Conservation (phyloP, 2,329 filamentous ascomycete species). For the Akanthomyces muscarius region DNA sequence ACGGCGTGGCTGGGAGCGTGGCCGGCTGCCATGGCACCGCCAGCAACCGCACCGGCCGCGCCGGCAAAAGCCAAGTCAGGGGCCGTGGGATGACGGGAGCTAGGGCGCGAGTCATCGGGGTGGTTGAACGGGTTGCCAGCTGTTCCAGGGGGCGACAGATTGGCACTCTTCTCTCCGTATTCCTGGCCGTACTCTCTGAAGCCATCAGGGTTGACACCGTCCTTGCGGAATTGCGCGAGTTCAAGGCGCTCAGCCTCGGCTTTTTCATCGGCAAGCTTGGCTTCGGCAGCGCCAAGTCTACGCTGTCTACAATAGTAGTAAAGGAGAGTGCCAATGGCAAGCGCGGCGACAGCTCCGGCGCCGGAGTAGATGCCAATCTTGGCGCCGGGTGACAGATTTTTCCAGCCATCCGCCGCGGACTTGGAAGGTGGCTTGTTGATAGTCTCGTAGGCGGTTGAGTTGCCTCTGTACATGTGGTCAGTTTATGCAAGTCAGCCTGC, state of each 20-base stretch:
- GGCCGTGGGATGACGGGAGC: slow-evolving; percentile 7
- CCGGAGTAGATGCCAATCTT: slow-evolving; percentile 52
- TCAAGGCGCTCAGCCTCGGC: slow-evolving; percentile 47
- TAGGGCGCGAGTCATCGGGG: slow-evolving; percentile 12
- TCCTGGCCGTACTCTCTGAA: slow-evolving; percentile 31
- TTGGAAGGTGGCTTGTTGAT: slow-evolving; percentile 39
- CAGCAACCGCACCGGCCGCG: slow-evolving; percentile 6
- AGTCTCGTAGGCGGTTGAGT: slow-evolving; percentile 50
- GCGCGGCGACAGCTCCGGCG: slow-evolving; percentile 40
- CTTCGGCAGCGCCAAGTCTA: slow-evolving; percentile 48
- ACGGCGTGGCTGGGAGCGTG: slow-evolving; percentile 7
- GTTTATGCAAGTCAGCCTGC: slow-evolving; percentile 7
- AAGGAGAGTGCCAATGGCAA: slow-evolving; percentile 38
- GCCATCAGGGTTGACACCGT: slow-evolving; percentile 46
- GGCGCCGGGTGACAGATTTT: slow-evolving; percentile 43
- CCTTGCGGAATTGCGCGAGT: slow-evolving; percentile 45
- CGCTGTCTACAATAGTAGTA: slow-evolving; percentile 56
- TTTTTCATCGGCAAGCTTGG: slow-evolving; percentile 41
- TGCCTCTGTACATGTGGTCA: slow-evolving; percentile 41
- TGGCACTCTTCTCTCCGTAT: slow-evolving; percentile 16
- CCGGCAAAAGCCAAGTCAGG: slow-evolving; percentile 2
- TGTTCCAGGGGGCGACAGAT: slow-evolving; percentile 5
- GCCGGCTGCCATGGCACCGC: slow-evolving; percentile 1
- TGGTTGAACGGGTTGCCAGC: slow-evolving; percentile 13
- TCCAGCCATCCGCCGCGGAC: slow-evolving; percentile 51